Percentiles rank a stretch among this genome's conserved stretches.
Conservation (phyloP, 768 basidiomycete species). For the Crucibulum laeve region DNA sequence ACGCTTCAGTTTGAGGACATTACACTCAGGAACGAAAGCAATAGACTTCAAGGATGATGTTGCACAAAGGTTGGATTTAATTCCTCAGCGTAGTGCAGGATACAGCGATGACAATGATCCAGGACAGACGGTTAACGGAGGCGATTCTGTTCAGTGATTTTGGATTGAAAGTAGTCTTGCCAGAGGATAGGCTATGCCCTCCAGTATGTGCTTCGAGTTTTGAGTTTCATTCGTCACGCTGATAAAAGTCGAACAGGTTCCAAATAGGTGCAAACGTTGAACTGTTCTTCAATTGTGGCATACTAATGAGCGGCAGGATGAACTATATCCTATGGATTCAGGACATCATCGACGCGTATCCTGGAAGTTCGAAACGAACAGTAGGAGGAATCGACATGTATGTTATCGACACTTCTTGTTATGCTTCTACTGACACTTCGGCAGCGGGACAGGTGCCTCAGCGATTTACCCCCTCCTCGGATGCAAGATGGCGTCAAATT, state of each 20-base stretch:
- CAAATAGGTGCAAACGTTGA: conserved; percentile 58
- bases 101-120: conserved; percentile 3
- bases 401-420: conserved; percentile 13
- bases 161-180: conserved; percentile 53
- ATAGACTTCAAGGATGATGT: conserved; percentile 76
- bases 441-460: conserved; percentile 86
- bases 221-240: not conserved
- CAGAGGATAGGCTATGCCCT: conserved; percentile 77
- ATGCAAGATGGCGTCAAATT: conserved; percentile 45
- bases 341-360: conserved; percentile 48
- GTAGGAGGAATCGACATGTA: conserved; percentile 73
- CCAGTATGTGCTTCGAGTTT: conserved; percentile 50
- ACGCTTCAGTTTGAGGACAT: conserved; percentile 19
- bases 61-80: conserved; percentile 57
- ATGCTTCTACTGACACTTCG: not conserved
- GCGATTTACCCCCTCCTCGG: conserved; percentile 84
- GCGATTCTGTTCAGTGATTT: conserved; percentile 79
- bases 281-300: not conserved
- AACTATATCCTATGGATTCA: conserved; percentile 89
- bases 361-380: conserved; percentile 8
- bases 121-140: conserved; percentile 67
- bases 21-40: conserved; percentile 24
- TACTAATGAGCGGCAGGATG: conserved; percentile 38
- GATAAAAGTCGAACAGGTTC: conserved; percentile 40
- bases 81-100: not conserved